Conservation (phyloP, 2,329 filamentous ascomycete species). For the Trichophyton rubrum region DNA sequence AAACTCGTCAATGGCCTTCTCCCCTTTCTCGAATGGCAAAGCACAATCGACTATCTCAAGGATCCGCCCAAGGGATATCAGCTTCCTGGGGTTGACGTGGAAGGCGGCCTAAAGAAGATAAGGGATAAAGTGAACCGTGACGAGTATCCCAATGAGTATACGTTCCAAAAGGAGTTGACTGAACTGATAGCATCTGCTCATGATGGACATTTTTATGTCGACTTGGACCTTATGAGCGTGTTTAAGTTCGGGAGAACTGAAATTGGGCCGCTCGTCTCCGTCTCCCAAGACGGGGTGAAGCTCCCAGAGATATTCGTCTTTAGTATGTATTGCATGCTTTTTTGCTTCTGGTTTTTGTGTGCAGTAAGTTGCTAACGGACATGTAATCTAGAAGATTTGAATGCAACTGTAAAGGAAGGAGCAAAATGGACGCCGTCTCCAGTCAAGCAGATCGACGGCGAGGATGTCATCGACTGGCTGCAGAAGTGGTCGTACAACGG, state of each 20-base stretch:
- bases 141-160: constrained; percentile 41
- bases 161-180: constrained; percentile 45
- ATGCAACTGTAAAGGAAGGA: constrained; percentile 1
- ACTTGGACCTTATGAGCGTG: constrained; percentile 14
- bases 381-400: constrained; percentile 11
- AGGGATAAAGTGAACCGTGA: constrained; percentile 30
- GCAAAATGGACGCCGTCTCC: constrained; percentile 17
- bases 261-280: constrained; percentile 45
- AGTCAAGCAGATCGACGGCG: constrained; percentile 21
- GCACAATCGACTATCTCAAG: constrained; percentile 17
- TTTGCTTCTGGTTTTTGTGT: not conserved
- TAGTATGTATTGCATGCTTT: constrained; percentile 7
- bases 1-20: constrained; percentile 16
- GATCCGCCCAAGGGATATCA: constrained; percentile 42
- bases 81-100: constrained; percentile 39
- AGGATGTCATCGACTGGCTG: constrained; percentile 20
- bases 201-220: constrained; percentile 44
- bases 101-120: constrained; percentile 36
- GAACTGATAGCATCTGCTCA: constrained; percentile 43
- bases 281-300: constrained; percentile 47
- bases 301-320: constrained; percentile 43
- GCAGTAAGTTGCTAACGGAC: constrained; percentile 4
- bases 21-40: constrained; percentile 17
- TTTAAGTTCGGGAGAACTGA: constrained; percentile 44
- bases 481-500: constrained; percentile 14